A percentile compares a stretch with the other conserved stretches of the same genome.
These are phyloP conservation scores for Durio zibethinus DNA, from an alignment of 345 rosid species.

Conservation along the genomic window DNA sequence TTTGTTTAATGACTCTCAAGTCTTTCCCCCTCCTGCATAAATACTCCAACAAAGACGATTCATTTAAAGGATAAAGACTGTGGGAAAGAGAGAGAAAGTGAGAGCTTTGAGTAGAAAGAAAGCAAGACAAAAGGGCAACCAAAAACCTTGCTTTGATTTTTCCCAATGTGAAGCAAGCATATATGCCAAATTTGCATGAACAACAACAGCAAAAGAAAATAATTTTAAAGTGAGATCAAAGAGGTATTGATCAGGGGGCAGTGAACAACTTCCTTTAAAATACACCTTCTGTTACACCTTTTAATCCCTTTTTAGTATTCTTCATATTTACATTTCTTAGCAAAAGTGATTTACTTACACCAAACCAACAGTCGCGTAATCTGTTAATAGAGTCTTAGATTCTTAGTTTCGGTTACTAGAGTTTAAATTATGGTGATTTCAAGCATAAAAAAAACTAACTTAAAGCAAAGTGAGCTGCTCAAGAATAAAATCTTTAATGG, in stretches of 20 bases:
- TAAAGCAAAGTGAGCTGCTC: constrained; percentile 38
- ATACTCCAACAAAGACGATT: background rate
- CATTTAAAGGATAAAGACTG: background rate
- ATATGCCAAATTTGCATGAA: constrained; percentile 43
- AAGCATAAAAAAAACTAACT: too few species aligned
- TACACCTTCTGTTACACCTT: constrained; percentile 11
- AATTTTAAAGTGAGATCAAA: background rate
- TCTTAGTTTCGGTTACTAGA: too few species aligned
- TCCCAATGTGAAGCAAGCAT: constrained; percentile 67
- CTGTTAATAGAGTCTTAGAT: too few species aligned
- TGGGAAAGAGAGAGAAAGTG: constrained; percentile 1
- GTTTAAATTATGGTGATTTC: too few species aligned
- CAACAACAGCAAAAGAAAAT: background rate
- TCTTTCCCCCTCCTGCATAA: background rate
- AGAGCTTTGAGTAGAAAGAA: constrained; percentile 73
- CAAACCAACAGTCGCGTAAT: too few species aligned
- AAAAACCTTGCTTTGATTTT: constrained; percentile 31
- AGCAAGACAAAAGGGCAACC: constrained; percentile 48
- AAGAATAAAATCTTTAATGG: constrained; percentile 48
- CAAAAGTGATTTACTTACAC: constrained; percentile 34
- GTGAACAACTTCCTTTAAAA: constrained; percentile 15
- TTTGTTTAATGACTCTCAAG: background rate
- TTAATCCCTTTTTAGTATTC: constrained; percentile 25
- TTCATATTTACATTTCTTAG: constrained; percentile 31
- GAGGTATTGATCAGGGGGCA: background rate